phyloP scores from a whole-genome alignment of 2,329 filamentous ascomycete species.

The Colletotrichum orchidophilum region DNA sequence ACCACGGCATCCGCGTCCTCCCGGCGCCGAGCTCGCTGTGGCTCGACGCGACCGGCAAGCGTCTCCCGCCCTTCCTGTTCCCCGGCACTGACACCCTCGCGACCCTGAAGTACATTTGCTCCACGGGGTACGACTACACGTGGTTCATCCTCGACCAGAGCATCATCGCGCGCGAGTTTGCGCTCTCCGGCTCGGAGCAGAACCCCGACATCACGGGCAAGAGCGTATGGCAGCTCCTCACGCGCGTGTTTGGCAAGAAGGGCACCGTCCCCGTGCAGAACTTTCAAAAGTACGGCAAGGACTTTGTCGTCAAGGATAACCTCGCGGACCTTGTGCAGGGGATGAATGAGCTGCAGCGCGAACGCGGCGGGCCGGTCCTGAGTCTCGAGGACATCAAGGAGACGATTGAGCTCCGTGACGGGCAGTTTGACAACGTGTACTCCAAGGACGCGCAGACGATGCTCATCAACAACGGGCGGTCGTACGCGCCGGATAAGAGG shows the following conservation, averaged over 20 bases:
- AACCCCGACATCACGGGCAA: conserved; percentile 69
- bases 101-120: conserved; percentile 68
- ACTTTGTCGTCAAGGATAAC: conserved; percentile 67
- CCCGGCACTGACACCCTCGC: conserved; percentile 67
- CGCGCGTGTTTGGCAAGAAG: conserved; percentile 60
- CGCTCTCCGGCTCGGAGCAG: conserved; percentile 70
- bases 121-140: conserved; percentile 69
- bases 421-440: conserved; percentile 64
- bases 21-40: conserved; percentile 70
- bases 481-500: conserved; percentile 63
- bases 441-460: conserved; percentile 70
- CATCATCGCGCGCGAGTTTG: conserved; percentile 70
- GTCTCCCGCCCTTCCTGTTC: conserved; percentile 65
- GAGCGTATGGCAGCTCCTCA: conserved; percentile 61
- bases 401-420: conserved; percentile 62
- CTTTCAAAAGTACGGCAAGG: conserved; percentile 66
- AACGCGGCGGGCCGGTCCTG: conserved; percentile 57
- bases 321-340: conserved; percentile 63
- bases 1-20: conserved; percentile 68
- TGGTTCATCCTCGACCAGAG: conserved; percentile 69
- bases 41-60: conserved; percentile 68
- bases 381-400: conserved; percentile 54
- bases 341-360: conserved; percentile 66
- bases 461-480: conserved; percentile 66
- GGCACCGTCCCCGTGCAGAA: conserved; percentile 65